These are phyloP conservation scores for Cicer cuneatum DNA, from an alignment of 306 rosid species.

Conservation along the genomic window DNA sequence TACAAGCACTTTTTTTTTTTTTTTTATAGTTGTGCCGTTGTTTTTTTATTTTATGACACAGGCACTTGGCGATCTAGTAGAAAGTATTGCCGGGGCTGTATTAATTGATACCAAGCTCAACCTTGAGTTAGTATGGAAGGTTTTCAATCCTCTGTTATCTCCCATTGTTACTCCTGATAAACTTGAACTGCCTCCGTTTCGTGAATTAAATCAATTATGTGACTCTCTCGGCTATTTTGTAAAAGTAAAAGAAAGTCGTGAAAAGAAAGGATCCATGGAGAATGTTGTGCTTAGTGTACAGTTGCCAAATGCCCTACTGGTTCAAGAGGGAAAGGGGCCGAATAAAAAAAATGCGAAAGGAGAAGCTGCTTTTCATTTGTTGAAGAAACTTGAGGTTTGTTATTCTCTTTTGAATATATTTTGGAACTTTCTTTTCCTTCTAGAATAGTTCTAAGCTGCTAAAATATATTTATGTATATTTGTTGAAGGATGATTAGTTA, in stretches of 20 bases:
- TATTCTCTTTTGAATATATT: slow-evolving; percentile 42
- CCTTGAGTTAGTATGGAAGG: slow-evolving; percentile 79
- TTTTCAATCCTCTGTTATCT: slow-evolving; percentile 77
- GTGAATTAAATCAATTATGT: slow-evolving; percentile 73
- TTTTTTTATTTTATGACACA: slow-evolving; percentile 46
- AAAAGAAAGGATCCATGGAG: slow-evolving; percentile 55
- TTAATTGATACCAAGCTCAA: slow-evolving; percentile 81
- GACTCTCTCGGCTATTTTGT: slow-evolving; percentile 74
- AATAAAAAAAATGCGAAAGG: slow-evolving; percentile 75
- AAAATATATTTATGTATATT: neutral
- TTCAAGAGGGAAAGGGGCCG: slow-evolving; percentile 59
- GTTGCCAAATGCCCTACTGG: slow-evolving; percentile 62
- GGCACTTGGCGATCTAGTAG: slow-evolving; percentile 95
- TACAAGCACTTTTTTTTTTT: neutral
- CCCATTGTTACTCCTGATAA: slow-evolving; percentile 97
- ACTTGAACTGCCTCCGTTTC: slow-evolving; percentile 79
- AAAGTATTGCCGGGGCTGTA: slow-evolving; percentile 94
- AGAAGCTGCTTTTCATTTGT: slow-evolving; percentile 74
- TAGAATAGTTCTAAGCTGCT: slow-evolving; percentile 22
- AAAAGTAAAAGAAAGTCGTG: slow-evolving; percentile 62
- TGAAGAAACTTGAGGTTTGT: slow-evolving; percentile 79
- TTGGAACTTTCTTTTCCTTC: neutral
- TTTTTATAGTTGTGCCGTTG: slow-evolving; percentile 13
- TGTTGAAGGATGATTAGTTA: slow-evolving; percentile 8
- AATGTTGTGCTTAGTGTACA: slow-evolving; percentile 70